phyloP scores from a whole-genome alignment of 2,329 filamentous ascomycete species.

The Emergomyces orientalis region DNA sequence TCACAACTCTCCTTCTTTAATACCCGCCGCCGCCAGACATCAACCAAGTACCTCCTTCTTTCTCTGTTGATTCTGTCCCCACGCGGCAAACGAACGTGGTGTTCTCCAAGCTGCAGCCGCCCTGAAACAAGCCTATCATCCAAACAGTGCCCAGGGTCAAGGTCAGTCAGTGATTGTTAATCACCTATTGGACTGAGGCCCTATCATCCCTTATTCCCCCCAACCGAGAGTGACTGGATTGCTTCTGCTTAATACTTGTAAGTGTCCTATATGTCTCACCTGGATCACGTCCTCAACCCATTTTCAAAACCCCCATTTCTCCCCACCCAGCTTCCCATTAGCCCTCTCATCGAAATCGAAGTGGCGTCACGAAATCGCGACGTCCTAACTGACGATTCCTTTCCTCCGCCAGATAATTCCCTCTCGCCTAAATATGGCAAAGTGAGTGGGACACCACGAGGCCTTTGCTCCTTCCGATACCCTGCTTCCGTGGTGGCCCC shows the following conservation, averaged over 20 bases:
- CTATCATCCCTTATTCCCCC: neutral
- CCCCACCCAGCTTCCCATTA: neutral
- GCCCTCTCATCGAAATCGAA: neutral
- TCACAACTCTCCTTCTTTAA: neutral
- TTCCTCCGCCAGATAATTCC: neutral
- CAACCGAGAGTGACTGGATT: neutral
- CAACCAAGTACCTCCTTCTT: neutral
- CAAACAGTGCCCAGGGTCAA: neutral
- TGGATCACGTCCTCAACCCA: neutral
- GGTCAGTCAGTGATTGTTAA: neutral
- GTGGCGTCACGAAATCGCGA: neutral
- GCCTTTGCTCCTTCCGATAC: constrained; percentile 16
- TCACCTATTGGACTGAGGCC: neutral
- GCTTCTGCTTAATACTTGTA: constrained; percentile 5
- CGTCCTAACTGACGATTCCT: neutral
- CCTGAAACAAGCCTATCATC: constrained; percentile 4
- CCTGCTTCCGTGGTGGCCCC: constrained; percentile 11
- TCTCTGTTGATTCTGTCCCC: neutral
- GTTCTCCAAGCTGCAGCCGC: neutral
- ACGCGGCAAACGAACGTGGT: neutral
- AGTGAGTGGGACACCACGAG: neutral
- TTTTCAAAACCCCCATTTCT: neutral
- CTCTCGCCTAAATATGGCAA: constrained; percentile 1
- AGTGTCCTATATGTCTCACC: constrained; percentile 2
- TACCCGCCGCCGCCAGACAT: neutral